A percentile compares a stretch with the other conserved stretches of the same genome.
Conservation (phyloP, 176 grass and related monocot species). For the Hsuehochloa calcarea region DNA sequence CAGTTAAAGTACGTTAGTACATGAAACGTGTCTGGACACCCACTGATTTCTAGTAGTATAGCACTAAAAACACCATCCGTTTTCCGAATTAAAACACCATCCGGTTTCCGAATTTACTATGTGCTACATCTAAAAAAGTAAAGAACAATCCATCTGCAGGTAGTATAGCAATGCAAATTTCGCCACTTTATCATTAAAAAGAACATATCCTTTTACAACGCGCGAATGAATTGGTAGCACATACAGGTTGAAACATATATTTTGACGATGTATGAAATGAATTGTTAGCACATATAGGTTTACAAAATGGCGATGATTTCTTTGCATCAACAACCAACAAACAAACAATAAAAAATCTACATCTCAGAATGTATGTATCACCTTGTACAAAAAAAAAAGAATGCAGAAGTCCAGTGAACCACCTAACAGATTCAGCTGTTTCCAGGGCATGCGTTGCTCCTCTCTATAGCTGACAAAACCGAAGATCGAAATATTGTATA, state of each 20-base stretch:
- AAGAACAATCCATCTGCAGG: neutral
- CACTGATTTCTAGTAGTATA: neutral
- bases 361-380: constrained; percentile 15
- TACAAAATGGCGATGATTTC: constrained; percentile 9
- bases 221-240: constrained; percentile 14
- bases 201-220: neutral
- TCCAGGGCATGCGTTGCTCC: constrained; percentile 25
- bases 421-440: constrained; percentile 16
- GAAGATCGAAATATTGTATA: constrained; percentile 33
- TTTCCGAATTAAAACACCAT: too few relatives aligned
- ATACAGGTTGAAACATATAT: constrained; percentile 18
- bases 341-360: constrained; percentile 28
- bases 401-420: constrained; percentile 2
- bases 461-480: constrained; percentile 28
- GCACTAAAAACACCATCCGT: neutral
- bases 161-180: neutral
- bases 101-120: neutral
- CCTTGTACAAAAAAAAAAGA: constrained; percentile 23
- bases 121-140: neutral
- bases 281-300: neutral
- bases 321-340: constrained; percentile 13
- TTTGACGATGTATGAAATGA: constrained; percentile 19
- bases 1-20: neutral
- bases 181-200: neutral
- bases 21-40: neutral